Conservation (phyloP, 352 stramenopile species). For the Elongisporangium anandrum region DNA sequence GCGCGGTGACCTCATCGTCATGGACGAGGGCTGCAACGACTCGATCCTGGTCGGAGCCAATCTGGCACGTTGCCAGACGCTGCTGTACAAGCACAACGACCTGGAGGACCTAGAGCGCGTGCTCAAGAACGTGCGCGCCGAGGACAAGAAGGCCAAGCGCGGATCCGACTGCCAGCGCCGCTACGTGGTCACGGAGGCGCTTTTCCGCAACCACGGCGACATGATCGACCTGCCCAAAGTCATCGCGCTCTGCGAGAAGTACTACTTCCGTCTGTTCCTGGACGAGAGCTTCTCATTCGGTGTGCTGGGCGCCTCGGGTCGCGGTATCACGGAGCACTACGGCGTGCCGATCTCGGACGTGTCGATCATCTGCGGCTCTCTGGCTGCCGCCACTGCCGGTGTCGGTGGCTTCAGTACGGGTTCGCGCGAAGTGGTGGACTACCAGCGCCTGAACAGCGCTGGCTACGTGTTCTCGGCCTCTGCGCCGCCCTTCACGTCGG, state of each 20-base stretch:
- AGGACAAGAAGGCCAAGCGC: slow-evolving; percentile 86
- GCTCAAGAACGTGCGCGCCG: slow-evolving; percentile 79
- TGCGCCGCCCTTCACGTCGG: slow-evolving; percentile 94
- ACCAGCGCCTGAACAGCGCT: slow-evolving; percentile 96
- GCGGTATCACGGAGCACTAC: slow-evolving; percentile 84
- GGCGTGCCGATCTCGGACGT: slow-evolving; percentile 71
- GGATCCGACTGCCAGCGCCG: slow-evolving; percentile 86
- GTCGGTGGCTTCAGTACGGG: slow-evolving; percentile 97
- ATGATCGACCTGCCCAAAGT: slow-evolving; percentile 93
- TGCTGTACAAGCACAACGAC: slow-evolving; percentile 98
- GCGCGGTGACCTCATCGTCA: slow-evolving; percentile 95
- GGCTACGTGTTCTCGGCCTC: slow-evolving; percentile 99
- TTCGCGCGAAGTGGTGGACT: slow-evolving; percentile 95
- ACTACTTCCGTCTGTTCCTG: slow-evolving; percentile 84
- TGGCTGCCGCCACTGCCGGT: slow-evolving; percentile 91
- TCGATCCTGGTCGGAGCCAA: slow-evolving; percentile 91
- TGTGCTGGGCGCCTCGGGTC: slow-evolving; percentile 89
- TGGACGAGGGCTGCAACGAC: slow-evolving; percentile 96
- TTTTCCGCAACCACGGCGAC: slow-evolving; percentile 97
- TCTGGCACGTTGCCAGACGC: slow-evolving; percentile 90
- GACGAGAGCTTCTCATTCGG: slow-evolving; percentile 94
- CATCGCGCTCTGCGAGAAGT: slow-evolving; percentile 89
- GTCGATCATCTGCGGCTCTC: slow-evolving; percentile 94
- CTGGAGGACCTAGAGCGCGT: slow-evolving; percentile 94
- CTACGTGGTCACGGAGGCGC: slow-evolving; percentile 97